Base-by-base conservation (phyloP, 257 asterid genomes). In the Ilex asprella region DNA sequence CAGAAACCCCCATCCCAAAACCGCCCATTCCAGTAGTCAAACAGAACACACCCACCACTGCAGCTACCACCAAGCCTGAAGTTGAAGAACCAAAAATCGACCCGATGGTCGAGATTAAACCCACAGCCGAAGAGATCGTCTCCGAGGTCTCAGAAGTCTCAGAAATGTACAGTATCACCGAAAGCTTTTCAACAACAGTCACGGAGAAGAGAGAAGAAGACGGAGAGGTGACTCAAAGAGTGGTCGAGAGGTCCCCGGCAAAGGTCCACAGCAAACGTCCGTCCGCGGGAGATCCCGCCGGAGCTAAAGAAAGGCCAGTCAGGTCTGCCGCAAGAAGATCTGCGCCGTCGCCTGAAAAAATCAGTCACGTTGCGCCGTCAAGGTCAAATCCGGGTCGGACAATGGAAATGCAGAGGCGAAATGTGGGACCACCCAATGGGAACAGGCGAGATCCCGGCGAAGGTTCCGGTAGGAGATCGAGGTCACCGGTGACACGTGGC, bases 1-100 rank as follows among this genome's bases (percentile, higher is more conserved):
- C 57, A 4, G 57, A 53, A 53, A 53, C 57, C 11, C 57, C 57
- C 57, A 21, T 53, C 27, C 30, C 57, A 15, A 53, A 53, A 53
- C 57, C 57, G 15, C 30, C 30, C 30, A 14, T 14, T 53, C 57
- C 30, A 21, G 30, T 15, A 6, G 10, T 10, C 15, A 53, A 3
- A 31, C 57, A 15, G 10, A 21, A 7, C 27, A 21, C 41, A 35
- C 5, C 27, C 30, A 53, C 27, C 1, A 21, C 30, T 29, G 10
- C 57, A 4, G 30, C n/a, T n/a, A 15, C 57, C 7, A 8, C 11
- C 1, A 53, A 16, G 30, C 10, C 15, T 15, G 57, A 53, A 53
- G 57, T 21, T 2, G 30, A 53, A 21, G 30, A n/a, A 2, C n/a
- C 5, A 2, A 11, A 10, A 2, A 46, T 46, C 52, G 52, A 46